phyloP scores from a whole-genome alignment of 768 basidiomycete genomes.

The Cyclocybe aegerita region DNA sequence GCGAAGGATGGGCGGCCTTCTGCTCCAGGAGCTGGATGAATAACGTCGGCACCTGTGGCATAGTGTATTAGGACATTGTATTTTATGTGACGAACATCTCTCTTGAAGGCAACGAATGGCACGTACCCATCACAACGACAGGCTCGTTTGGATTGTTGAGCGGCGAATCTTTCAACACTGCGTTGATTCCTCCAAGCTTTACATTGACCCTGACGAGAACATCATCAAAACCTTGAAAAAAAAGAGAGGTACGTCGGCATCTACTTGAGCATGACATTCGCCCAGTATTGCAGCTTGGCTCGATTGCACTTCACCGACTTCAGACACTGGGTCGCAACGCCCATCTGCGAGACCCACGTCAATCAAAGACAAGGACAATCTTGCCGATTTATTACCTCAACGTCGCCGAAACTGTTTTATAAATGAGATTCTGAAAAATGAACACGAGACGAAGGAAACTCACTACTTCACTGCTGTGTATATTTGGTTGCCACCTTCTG shows the following conservation, averaged over 20 bases:
- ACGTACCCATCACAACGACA: conserved; percentile 76
- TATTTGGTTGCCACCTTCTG: conserved; percentile 70
- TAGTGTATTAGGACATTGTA: conserved; percentile 25
- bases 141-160: conserved; percentile 68
- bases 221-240: neutral
- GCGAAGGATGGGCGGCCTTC: conserved; percentile 79
- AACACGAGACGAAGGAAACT: conserved; percentile 23
- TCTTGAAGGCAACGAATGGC: neutral
- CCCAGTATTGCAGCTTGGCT: conserved; percentile 77
- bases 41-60: conserved; percentile 70
- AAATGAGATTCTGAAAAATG: neutral
- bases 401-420: conserved; percentile 63
- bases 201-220: conserved; percentile 64
- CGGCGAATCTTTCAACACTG: conserved; percentile 59
- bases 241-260: conserved; percentile 16
- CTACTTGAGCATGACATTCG: conserved; percentile 80
- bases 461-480: conserved; percentile 82
- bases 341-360: conserved; percentile 42
- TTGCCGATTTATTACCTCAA: conserved; percentile 15
- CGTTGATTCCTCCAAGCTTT: conserved; percentile 82
- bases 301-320: conserved; percentile 60
- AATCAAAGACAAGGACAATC: neutral
- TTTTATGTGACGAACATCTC: neutral
- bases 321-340: conserved; percentile 81
- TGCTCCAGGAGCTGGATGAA: conserved; percentile 80